Evolutionary conservation across 1,284 basidiomycete genomes (phyloP).

Genomic region (Fereydounia khargensis): DNA sequence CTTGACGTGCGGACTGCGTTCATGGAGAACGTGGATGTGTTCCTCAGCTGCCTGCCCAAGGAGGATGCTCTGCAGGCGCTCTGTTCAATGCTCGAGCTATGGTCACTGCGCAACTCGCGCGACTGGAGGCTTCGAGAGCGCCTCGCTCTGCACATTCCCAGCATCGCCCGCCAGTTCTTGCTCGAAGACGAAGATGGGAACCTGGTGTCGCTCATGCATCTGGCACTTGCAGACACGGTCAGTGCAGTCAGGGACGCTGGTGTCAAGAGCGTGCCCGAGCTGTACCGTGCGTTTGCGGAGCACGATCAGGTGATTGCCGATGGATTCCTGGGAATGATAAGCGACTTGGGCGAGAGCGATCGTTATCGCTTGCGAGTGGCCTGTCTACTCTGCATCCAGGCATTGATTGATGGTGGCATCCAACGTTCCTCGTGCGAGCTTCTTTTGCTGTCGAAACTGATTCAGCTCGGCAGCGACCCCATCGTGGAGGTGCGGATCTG

Average conservation of each 20-base stretch:
- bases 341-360: constrained; percentile 39
- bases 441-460: constrained; percentile 66
- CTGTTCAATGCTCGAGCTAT: constrained; percentile 64
- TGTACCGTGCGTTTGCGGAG: constrained; percentile 41
- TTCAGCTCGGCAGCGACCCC: constrained; percentile 66
- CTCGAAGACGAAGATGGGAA: constrained; percentile 54
- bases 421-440: constrained; percentile 62
- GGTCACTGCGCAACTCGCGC: constrained; percentile 66
- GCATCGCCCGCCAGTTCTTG: constrained; percentile 60
- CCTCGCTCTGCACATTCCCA: constrained; percentile 65
- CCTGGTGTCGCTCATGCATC: constrained; percentile 63
- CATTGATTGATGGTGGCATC: constrained; percentile 37
- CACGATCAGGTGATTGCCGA: constrained; percentile 41
- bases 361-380: constrained; percentile 52
- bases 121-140: constrained; percentile 83
- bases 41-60: constrained; percentile 63
- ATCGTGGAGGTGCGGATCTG: constrained; percentile 85
- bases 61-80: constrained; percentile 64
- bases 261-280: constrained; percentile 63
- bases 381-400: constrained; percentile 39
- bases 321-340: constrained; percentile 52
- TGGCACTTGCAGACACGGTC: constrained; percentile 74
- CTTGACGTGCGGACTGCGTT: constrained; percentile 64
- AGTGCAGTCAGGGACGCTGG: constrained; percentile 80
- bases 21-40: constrained; percentile 59